Evolutionary conservation across 2,329 filamentous ascomycete genomes (phyloP), one percentile per base, ranked within the genome.

Genomic region (Penicillium occitanis): DNA sequence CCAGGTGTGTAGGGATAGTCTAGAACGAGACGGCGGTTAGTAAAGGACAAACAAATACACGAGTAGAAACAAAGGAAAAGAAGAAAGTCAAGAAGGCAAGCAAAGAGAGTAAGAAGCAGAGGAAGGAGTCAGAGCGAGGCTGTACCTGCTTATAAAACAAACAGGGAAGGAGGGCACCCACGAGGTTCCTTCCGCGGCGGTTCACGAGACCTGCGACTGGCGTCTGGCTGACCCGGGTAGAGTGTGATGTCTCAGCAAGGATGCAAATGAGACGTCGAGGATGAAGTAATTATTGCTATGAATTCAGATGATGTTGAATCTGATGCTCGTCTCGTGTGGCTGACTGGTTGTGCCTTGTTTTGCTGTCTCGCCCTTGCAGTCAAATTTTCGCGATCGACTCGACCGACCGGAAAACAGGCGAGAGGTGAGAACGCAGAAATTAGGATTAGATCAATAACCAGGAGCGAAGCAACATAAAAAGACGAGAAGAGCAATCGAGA

Each of bases 71-170:
- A 7, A 33, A 33, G 22, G n/a, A 33, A 42, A 30, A 30, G 17
- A 61, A 33, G 7, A 10, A 25, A 1, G 4, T 42, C 40, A 2
- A 53, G 28, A n/a, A 10, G 13, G 53, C 1, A 64, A 25, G n/a
- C 5, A 14, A 11, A 5, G 0, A 22, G 1, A 33, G 1, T 8
- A 8, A 33, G 6, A 33, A 33, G 30, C 7, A 33, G 8, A 33
- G 7, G 30, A 25, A 35, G 33, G 40, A 63, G 59, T 61, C 57
- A 63, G 40, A 58, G 37, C 30, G 61, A 55, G 44, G 59, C 46
- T 48, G 64, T 66, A 69, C 64, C 67, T 65, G 67, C 65, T 67
- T 66, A 68, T 53, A 50, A 57, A 58, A 30, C 8, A 35, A 58
- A 30, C 8, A 35, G 44, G 60, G 44, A 22, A 50, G 44, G 44